Evolutionary conservation across 345 rosid species (phyloP), one percentile per base, ranked within the genome.

Genomic region (Gossypium arboreum): DNA sequence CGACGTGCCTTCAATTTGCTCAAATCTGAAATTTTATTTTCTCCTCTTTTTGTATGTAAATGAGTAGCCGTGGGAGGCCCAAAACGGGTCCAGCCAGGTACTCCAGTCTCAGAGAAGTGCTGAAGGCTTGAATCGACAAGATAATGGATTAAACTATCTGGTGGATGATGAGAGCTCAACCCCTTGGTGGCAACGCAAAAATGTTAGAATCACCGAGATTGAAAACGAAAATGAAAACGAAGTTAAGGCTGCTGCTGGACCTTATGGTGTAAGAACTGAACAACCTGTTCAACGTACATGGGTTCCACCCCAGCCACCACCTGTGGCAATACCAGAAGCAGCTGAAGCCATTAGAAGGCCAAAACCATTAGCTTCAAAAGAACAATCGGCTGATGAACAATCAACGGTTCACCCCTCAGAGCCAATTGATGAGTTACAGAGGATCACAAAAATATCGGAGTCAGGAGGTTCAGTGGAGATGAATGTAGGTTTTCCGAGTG

Each of bases 281-380:
- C 90, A 76, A 71, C 86, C 88, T 64, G 81, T 85, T 76, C 91
- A 81, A 79, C 89, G 91, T 18, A 45, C 88, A 41, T 95, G 98
- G 98, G 97, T 91, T 76, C 99, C 98, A 47, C 99, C 99, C 29
- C 97, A 83, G 80, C 91, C 97, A 55, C 99, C 98, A 12, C 97
- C 98, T 73, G 91, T 95, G 71, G 97, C 83, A 57, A 91, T 95
- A 91, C 73, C 96, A 41, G 97, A 88, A 84, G 98, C 98, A 72
- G 99, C 92, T 11, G 97, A 95, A 85, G 99, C 98, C 81, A 95
- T 95, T 51, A 83, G 94, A 20, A 88, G 91, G 55, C 97, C 97
- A 11, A 93, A 91, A 81, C 80, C 83, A 77, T 68, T 79, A 4
- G 84, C 82, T 76, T 88, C 78, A 71, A 86, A 79, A 73, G 78